Base-by-base conservation (phyloP, 306 rosid species). In the Abrus pulchellus region DNA sequence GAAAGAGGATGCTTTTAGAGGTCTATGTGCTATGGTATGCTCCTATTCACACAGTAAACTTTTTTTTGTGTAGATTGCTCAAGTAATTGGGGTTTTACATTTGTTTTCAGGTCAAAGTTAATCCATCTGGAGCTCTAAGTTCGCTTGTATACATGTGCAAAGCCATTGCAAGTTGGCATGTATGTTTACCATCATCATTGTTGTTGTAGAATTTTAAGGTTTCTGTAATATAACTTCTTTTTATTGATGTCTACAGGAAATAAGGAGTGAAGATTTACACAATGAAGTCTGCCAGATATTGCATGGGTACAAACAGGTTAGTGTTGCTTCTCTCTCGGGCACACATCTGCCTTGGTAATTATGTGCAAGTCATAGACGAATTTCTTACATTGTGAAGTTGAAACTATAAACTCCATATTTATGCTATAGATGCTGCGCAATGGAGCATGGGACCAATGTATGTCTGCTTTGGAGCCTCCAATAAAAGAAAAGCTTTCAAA, bases 81-180 rank as follows among this genome's bases (percentile, higher is more conserved):
- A 49, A 65, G 44, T 68, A 49, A 72, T 55, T 69, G 55, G 34
- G 47, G 66, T 49, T 73, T 54, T 55, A 44, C 40, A 11, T 77
- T 80, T 78, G 68, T 72, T 86, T 84, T 79, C 97, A 96, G 99
- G 97, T 90, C 85, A 92, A 88, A 87, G 83, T 90, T 86, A 92
- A 96, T 90, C 99, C 99, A 8, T 88, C 99, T 3, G 98, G 99
- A 72, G 97, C 94, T 79, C 60, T 96, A 74, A 90, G 87, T 77
- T 96, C 98, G 7, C 90, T 96, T 50, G 80, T 90, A 60, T 85
- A 75, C 82, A 83, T 96, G 90, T 96, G 97, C 88, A 90, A 86
- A 87, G 99, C 99, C 44, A 90, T 96, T 85, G 99, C 98, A 75
- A 96, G 99, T 89, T 96, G 99, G 99, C 93, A 96, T 82, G 99